Evolutionary conservation across 1,284 basidiomycete species (phyloP).

Genomic region (Bothia castanella): DNA sequence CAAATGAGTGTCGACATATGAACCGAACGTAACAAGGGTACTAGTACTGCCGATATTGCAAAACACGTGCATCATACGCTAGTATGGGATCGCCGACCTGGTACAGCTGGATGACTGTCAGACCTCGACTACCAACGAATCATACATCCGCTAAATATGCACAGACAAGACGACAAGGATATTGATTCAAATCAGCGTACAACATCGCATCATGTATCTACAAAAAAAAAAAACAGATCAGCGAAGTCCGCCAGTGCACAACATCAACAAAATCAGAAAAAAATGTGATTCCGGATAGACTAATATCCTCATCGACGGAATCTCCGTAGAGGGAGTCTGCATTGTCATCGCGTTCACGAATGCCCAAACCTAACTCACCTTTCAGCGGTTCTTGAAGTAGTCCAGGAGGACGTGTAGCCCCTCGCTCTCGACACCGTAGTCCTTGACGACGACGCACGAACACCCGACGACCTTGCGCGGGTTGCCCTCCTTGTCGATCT

Average conservation of each 20-base stretch:
- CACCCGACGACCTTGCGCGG: conserved; percentile 95
- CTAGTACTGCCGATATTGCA: background rate
- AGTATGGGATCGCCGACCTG: no score
- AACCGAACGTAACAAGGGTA: no score
- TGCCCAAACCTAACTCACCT: conserved; percentile 37
- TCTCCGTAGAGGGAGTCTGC: conserved; percentile 88
- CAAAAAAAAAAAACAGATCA: conserved; percentile 12
- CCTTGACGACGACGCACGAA: conserved; percentile 97
- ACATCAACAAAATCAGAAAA: conserved; percentile 48
- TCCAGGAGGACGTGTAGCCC: conserved; percentile 96
- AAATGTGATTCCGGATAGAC: conserved; percentile 30
- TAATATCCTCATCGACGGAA: conserved; percentile 54
- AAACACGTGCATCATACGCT: no score
- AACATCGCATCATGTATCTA: conserved; percentile 13
- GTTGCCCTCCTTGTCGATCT: conserved; percentile 99
- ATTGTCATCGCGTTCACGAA: conserved; percentile 57
- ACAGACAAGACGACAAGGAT: conserved; percentile 1
- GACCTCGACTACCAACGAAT: background rate
- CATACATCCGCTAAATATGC: background rate
- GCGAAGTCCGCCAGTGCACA: conserved; percentile 3
- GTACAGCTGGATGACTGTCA: no score
- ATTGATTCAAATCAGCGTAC: conserved; percentile 13
- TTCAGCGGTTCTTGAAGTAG: conserved; percentile 88
- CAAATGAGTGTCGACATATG: no score
- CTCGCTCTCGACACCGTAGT: conserved; percentile 95